These are phyloP conservation scores for Podila epigama DNA, from an alignment of 192 early-diverging fungal genomes.

Conservation along the genomic window DNA sequence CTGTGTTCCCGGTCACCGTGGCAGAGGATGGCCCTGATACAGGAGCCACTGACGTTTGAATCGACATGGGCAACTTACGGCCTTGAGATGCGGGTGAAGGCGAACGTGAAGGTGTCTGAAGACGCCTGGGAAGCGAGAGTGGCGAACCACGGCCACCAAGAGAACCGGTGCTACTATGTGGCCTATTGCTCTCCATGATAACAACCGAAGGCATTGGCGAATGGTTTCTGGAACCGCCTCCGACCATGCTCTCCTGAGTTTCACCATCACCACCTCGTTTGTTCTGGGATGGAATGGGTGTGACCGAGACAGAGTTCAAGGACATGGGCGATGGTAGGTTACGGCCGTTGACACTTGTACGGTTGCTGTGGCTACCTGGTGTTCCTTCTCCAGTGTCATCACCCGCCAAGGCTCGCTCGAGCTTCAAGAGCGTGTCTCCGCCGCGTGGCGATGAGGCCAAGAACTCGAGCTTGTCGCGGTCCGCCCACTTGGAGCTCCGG, in stretches of 20 bases:
- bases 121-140: slow-evolving; percentile 14
- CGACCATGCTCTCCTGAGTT: slow-evolving; percentile 1
- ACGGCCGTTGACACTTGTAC: not conserved
- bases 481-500: not conserved
- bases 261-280: slow-evolving; percentile 30
- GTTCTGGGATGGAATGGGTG: slow-evolving; percentile 18
- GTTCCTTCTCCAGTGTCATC: not conserved
- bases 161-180: not conserved
- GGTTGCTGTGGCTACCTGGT: not conserved
- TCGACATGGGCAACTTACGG: slow-evolving; percentile 26
- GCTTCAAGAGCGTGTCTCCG: slow-evolving; percentile 39
- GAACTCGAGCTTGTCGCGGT: slow-evolving; percentile 25
- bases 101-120: slow-evolving; percentile 32
- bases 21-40: slow-evolving; percentile 15
- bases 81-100: not conserved
- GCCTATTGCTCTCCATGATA: not conserved
- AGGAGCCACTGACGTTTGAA: slow-evolving; percentile 13
- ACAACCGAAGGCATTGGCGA: slow-evolving; percentile 4
- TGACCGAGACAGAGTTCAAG: slow-evolving; percentile 9
- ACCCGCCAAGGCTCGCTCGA: slow-evolving; percentile 31
- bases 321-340: slow-evolving; percentile 45
- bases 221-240: slow-evolving; percentile 7
- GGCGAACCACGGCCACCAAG: not conserved
- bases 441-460: slow-evolving; percentile 23
- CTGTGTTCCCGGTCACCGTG: not conserved